Evolutionary conservation across 371 early-diverging fungal genomes (phyloP), one percentile per base, ranked within the genome.

Genomic region (Mucor irregularis): DNA sequence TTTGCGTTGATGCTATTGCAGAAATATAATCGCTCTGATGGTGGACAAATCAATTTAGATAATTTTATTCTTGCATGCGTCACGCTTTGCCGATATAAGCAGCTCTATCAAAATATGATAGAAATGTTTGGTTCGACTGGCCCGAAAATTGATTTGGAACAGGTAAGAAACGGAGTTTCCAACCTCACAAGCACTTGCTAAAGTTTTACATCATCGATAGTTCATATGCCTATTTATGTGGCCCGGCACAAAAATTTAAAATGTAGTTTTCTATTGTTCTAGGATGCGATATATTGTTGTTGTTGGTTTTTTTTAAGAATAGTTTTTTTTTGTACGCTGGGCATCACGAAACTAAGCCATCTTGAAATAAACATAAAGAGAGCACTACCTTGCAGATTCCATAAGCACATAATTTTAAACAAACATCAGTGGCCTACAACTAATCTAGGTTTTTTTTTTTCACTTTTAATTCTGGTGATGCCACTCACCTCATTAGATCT

Each of bases 31-130:
- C 48, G 40, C n/a, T 13, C 38, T 38, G 56, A 38, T 16, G 38
- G 16, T 56, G 29, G 22, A 5, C 13, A 17, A n/a, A 47, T 56
- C 39, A 39, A 47, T 10, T 56, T 56, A n/a, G 56, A 56, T 19
- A 56, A 56, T 22, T 56, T 56, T 39, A 56, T 56, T 48, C 24
- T 56, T 14, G 56, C 49, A 16, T 56, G 56, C 48, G 56, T 56
- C 22, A 48, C 56, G 22, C 31, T 56, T 38, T 47, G 47, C 31
- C 47, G 56, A 21, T 48, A 28, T 29, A 47, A 48, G 14, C 48
- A 56, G 21, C 21, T 29, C n/a, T 48, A 39, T 24, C 13, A 47
- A 16, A 30, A 48, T 48, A 47, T 56, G 56, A n/a, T 30, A 14
- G 37, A 28, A 16, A 29, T 26, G 5, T 56, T 47, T 48, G 56